Base-by-base conservation (phyloP, 805 yeast genomes). In the Candida khao-thaluensis region DNA sequence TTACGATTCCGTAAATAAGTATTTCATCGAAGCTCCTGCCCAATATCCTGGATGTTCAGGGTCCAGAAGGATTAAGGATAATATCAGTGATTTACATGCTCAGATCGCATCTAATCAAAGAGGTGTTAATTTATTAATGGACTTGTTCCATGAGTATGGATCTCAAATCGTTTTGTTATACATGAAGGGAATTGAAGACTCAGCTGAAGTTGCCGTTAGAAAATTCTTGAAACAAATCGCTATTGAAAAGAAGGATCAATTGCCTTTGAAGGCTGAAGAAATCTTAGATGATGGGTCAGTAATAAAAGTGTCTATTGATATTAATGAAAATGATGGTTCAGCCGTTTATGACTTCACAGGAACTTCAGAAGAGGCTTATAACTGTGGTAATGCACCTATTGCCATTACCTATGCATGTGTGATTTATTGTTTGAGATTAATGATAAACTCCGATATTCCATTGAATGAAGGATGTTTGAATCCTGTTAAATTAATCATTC, bases 31-130 rank as follows among this genome's bases (percentile, higher is more conserved):
- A 8, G 42, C 33, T 18, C 52, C 54, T 10, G 35, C 31, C 20
- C 10, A n/a, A 11, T 30, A 41, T 62, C 37, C 36, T 24, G 54
- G 54, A 0, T 42, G 42, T 25, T 45, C 49, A 18, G 52, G 51
- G 4, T 38, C 53, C 7, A 37, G 55, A 30, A 44, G 42, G 14
- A 30, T 51, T 4, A 37, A 46, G 9, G 52, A 51, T 32, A 49
- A 51, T 32, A 42, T 51, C 21, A 34, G 48, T 37, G 95, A 86
- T 57, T 60, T 86, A 54, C 83, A 82, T 53, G 95, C 95, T 0
- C 95, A 86, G 58, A 74, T 85, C 35, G 88, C 93, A 3, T 93
- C 96, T 2, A 87, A 88, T 53, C 85, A 78, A 50, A 83, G 81
- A 54, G 96, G 96, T 37, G 83, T 85, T 24, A 68, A 71, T 8